Percentiles rank a stretch among this genome's conserved stretches.
phyloP scores from a whole-genome alignment of 345 rosid species.

The Populus deltoides region DNA sequence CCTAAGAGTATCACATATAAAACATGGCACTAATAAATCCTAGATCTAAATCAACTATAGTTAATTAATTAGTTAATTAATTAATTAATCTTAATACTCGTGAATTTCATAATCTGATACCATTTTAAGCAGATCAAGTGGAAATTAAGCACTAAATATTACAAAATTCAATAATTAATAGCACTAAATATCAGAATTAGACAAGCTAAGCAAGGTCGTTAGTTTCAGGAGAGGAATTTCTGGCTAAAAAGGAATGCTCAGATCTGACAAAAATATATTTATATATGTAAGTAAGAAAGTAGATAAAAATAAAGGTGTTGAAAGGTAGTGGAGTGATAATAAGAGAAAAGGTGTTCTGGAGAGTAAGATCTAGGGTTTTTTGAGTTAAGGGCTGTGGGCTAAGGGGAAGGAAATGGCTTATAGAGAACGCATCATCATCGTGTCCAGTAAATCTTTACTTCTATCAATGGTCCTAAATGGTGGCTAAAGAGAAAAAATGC shows the following conservation, averaged over 20 bases:
- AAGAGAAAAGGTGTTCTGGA: neutral
- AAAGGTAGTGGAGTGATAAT: neutral
- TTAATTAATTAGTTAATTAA: too few relatives aligned
- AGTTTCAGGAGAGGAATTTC: neutral
- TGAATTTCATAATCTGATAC: neutral
- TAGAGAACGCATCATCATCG: conserved; percentile 5
- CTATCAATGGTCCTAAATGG: conserved; percentile 3
- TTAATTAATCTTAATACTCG: neutral
- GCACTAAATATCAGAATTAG: neutral
- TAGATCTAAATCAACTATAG: conserved; percentile 15
- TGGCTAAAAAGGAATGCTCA: neutral
- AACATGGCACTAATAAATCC: conserved; percentile 7
- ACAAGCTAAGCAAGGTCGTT: neutral
- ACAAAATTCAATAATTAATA: neutral
- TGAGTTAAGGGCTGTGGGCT: neutral
- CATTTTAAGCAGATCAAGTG: neutral
- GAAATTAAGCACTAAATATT: neutral
- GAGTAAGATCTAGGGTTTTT: conserved; percentile 17
- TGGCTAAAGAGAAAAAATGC: neutral
- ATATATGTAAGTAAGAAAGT: neutral
- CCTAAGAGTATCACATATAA: conserved; percentile 3
- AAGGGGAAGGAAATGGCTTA: conserved; percentile 4
- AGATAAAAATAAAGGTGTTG: neutral
- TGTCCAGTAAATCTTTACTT: neutral
- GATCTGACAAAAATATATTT: neutral